A percentile compares a stretch with the other conserved stretches of the same genome.
phyloP scores from a whole-genome alignment of 2,329 filamentous ascomycete genomes.

The Xylaria polymorpha region DNA sequence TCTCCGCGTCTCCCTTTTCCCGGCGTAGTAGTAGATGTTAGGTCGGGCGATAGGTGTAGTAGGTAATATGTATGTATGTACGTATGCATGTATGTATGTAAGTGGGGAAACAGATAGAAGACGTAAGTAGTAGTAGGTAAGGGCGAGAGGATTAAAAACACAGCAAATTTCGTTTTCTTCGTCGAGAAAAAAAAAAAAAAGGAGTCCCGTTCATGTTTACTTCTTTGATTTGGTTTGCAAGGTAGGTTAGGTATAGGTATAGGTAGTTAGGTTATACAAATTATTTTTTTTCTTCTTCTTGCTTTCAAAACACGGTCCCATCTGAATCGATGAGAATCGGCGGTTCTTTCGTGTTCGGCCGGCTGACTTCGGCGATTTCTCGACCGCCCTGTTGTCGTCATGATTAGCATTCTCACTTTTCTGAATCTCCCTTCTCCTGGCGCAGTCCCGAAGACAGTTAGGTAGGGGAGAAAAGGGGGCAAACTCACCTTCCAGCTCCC shows the following conservation, averaged over 20 bases:
- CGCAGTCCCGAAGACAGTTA: neutral
- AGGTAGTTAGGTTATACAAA: constrained; percentile 3
- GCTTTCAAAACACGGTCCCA: constrained; percentile 90
- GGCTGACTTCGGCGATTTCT: constrained; percentile 93
- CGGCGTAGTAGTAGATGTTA: neutral
- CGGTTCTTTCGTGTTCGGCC: constrained; percentile 95
- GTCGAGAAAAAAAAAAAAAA: no score
- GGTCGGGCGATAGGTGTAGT: no score
- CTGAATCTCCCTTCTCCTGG: neutral
- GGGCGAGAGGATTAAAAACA: neutral
- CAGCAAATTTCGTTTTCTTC: neutral
- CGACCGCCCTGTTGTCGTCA: constrained; percentile 75
- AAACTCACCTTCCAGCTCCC: constrained; percentile 90
- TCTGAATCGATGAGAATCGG: constrained; percentile 97
- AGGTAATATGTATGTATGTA: neutral
- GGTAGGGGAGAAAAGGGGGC: neutral
- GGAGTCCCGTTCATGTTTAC: neutral
- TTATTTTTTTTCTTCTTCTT: neutral
- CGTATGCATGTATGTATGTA: neutral
- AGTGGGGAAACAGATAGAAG: neutral
- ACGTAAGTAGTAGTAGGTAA: no score
- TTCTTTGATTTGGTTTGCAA: neutral
- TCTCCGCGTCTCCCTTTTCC: neutral
- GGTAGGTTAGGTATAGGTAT: neutral
- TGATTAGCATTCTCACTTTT: constrained; percentile 40